These are phyloP conservation scores for Cyberlindnera euphorbiiphila DNA, from an alignment of 805 yeast genomes.

Conservation along the genomic window DNA sequence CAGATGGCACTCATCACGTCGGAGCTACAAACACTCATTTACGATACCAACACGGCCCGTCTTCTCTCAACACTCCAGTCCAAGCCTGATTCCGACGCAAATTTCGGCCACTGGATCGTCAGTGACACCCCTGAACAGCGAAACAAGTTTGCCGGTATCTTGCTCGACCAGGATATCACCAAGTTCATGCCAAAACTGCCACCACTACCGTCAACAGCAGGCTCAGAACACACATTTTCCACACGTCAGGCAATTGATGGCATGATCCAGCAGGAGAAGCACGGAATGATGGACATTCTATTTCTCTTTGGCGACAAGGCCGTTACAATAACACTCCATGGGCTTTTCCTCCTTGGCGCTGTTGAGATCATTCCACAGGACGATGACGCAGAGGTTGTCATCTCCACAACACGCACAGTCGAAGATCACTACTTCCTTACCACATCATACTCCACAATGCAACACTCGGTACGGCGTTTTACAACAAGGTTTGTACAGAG, in stretches of 20 bases:
- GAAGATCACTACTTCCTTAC: slow-evolving; percentile 23
- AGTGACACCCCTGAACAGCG: slow-evolving; percentile 1
- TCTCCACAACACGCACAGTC: slow-evolving; percentile 5
- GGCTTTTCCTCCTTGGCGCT: slow-evolving; percentile 30
- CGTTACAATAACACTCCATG: slow-evolving; percentile 32
- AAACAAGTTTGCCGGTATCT: slow-evolving; percentile 25
- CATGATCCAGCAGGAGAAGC: slow-evolving; percentile 23
- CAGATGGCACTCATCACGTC: slow-evolving; percentile 42
- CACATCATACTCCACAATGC: slow-evolving; percentile 21
- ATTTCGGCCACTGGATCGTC: slow-evolving; percentile 19
- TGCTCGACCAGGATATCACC: slow-evolving; percentile 28
- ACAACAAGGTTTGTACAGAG: slow-evolving; percentile 9
- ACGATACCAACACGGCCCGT: slow-evolving; percentile 45
- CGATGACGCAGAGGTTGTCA: slow-evolving; percentile 21
- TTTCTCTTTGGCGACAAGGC: slow-evolving; percentile 21
- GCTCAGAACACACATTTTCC: slow-evolving; percentile 18
- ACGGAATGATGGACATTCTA: slow-evolving; percentile 28
- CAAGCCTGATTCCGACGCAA: slow-evolving; percentile 8
- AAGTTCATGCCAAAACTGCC: slow-evolving; percentile 36
- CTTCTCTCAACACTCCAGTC: slow-evolving; percentile 25
- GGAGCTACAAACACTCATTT: slow-evolving; percentile 40
- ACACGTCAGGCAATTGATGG: slow-evolving; percentile 30
- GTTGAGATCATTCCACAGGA: slow-evolving; percentile 11
- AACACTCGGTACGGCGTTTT: slow-evolving; percentile 19
- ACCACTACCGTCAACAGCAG: slow-evolving; percentile 24